A percentile compares a stretch with the other conserved stretches of the same genome.
phyloP scores from a whole-genome alignment of 2,329 filamentous ascomycete genomes.

The Cercospora beticola region DNA sequence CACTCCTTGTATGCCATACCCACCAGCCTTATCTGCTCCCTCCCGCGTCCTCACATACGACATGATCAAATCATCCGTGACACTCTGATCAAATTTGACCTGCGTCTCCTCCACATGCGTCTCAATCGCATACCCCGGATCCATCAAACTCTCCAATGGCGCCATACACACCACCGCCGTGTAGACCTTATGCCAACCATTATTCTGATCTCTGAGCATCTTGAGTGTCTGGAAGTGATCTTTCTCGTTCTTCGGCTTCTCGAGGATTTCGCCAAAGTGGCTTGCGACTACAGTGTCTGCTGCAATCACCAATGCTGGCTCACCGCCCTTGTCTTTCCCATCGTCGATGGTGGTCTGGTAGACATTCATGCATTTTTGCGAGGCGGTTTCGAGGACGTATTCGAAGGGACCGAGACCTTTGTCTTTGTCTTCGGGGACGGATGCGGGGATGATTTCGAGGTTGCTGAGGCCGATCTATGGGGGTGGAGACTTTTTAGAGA shows the following conservation, averaged over 20 bases:
- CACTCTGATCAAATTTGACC: constrained; percentile 74
- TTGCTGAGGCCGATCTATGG: constrained; percentile 72
- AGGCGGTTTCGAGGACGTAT: constrained; percentile 86
- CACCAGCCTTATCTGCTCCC: constrained; percentile 92
- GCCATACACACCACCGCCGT: constrained; percentile 83
- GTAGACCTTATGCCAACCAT: constrained; percentile 71
- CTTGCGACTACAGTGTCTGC: constrained; percentile 66
- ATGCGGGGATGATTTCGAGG: constrained; percentile 81
- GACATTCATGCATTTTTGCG: constrained; percentile 77
- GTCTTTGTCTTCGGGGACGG: constrained; percentile 78
- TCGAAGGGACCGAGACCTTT: constrained; percentile 79
- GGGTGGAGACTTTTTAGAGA: constrained; percentile 16
- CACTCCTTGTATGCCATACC: constrained; percentile 89
- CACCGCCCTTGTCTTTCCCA: constrained; percentile 52
- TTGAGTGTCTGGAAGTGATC: constrained; percentile 85
- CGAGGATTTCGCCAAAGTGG: constrained; percentile 72
- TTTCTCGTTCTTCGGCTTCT: constrained; percentile 81
- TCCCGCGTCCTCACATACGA: constrained; percentile 81
- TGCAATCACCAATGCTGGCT: constrained; percentile 25
- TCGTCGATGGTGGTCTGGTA: constrained; percentile 61
- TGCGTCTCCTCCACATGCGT: constrained; percentile 84
- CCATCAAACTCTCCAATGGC: constrained; percentile 73
- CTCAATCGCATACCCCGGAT: constrained; percentile 83
- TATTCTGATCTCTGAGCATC: constrained; percentile 68
- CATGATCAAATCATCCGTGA: constrained; percentile 79